Evolutionary conservation across 1,284 basidiomycete species (phyloP), one percentile per base, ranked within the genome.

Genomic region (Ustilago bromivora): DNA sequence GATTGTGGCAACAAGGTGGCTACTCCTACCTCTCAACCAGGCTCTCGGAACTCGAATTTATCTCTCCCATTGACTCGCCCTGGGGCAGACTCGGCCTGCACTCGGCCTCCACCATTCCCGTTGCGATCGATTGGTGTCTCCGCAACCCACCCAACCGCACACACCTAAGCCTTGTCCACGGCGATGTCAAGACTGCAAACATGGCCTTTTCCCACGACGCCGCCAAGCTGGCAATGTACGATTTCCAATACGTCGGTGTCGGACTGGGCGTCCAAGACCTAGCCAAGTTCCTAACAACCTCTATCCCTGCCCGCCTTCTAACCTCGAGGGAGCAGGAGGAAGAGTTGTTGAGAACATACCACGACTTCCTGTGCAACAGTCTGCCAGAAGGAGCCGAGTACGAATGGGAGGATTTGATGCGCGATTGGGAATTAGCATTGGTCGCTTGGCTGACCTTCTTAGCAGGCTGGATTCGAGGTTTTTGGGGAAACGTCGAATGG

Each of bases 171-270:
- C 53, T 81, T 23, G 57, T 79, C 12, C 79, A 81, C 57, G 79
- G 79, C 47, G 78, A 81, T 43, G 79, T 79, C 13, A 81, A 81
- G 36, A 57, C 71, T 2, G 79, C 71, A 38, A 81, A 79, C 57
- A 76, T 81, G 71, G 77, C 78, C 23, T 79, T 79, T 51, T 56
- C 57, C 13, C 38, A n/a, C 15, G 31, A 43, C 46, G 19, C 55
- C 1, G 8, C 17, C 4, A 10, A 23, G 0, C 72, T 79, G 61
- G 75, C 75, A 31, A 65, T 77, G 61, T 81, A 79, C 62, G 79
- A 81, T 34, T 81, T 81, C 40, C 79, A 81, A 28, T 81, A 79
- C 64, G 75, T 80, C 5, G 79, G 79, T 4, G 23, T 64, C 5
- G 71, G 78, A 0, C 47, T 81, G 1, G 78, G 75, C 17, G 75